Conservation (phyloP, 1,139 yeast genomes). For the Yamadazyma membranifaciens region DNA sequence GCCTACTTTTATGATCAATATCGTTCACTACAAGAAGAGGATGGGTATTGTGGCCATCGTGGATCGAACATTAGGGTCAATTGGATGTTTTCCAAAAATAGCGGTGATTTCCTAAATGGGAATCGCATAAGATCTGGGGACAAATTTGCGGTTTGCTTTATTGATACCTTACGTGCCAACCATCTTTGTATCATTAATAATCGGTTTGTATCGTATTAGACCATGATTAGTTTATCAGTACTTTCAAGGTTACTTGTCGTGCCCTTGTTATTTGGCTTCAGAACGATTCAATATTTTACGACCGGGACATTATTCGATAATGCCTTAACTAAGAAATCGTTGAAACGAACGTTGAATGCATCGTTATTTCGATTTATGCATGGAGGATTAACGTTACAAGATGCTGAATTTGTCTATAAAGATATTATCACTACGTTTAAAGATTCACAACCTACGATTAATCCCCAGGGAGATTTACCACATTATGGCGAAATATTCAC, state of each 20-base stretch:
- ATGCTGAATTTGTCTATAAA: not conserved
- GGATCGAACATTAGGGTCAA: too few species aligned
- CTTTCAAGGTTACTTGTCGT: not conserved
- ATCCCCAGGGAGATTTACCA: not conserved
- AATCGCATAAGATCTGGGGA: too few species aligned
- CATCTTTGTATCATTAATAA: too few species aligned
- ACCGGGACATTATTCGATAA: conserved; percentile 8
- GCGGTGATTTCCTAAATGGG: too few species aligned
- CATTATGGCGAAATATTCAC: conserved; percentile 3
- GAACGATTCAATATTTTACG: conserved; percentile 8
- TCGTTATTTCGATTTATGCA: conserved; percentile 3
- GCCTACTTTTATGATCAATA: too few species aligned
- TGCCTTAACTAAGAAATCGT: conserved; percentile 4
- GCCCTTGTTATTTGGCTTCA: conserved; percentile 3
- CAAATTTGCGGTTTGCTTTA: too few species aligned
- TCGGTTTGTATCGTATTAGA: too few species aligned
- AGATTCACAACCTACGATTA: not conserved
- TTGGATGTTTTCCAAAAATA: too few species aligned
- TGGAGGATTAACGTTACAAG: conserved; percentile 3
- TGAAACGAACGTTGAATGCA: conserved; percentile 5
- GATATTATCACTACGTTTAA: not conserved
- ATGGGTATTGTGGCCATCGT: too few species aligned
- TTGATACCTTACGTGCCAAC: too few species aligned
- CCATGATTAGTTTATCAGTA: not conserved
- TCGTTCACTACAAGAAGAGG: too few species aligned